Base-by-base conservation (phyloP, 2,329 filamentous ascomycete genomes). In the Xylariaceae sp. region DNA sequence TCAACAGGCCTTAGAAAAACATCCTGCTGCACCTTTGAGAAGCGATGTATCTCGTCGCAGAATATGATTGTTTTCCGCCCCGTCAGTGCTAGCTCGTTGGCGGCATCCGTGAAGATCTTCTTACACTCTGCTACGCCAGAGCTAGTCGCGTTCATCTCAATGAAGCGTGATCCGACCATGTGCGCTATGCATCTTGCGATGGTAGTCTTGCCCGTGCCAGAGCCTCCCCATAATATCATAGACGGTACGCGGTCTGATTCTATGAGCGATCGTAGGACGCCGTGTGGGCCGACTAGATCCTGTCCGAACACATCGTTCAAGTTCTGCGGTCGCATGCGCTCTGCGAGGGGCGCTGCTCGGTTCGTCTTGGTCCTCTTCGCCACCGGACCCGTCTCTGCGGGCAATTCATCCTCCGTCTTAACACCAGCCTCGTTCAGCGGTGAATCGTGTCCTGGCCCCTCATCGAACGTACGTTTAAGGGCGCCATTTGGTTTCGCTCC, bases 1-100 rank as follows among this genome's bases (percentile, higher is more conserved):
- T 99, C 95, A 20, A 98, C 93, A 0, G 93, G 93, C 16, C 89
- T 91, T 1, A 99, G 79, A 65, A 98, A 98, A 1, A 97, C 89
- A 73, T 98, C 95, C 70, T 99, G 95, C 72, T 98, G 95, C 0
- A 87, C 82, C 75, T 96, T 97, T 65, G 84, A 89, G 78, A 96
- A 96, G 23, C 93, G 81, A 74, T 96, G 92, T 46, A 97, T 95
- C 78, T 98, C 95, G 75, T 99, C 95, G 76, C 93, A 97, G 73
- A 99, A 99, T 61, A 99, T 86, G 61, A 99, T 96, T 0, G 95
- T 98, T 75, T 90, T 93, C 59, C 92, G 83, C 1, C 93, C 93
- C 0, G 91, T 96, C 49, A 98, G 78, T 1, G 80, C 77, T 45
- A 92, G 76, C 71, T 98, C 95, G 67, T 87, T 90, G 57, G 84